Evolutionary conservation across 345 rosid species (phyloP).

Genomic region (Eucalyptus coolabah): DNA sequence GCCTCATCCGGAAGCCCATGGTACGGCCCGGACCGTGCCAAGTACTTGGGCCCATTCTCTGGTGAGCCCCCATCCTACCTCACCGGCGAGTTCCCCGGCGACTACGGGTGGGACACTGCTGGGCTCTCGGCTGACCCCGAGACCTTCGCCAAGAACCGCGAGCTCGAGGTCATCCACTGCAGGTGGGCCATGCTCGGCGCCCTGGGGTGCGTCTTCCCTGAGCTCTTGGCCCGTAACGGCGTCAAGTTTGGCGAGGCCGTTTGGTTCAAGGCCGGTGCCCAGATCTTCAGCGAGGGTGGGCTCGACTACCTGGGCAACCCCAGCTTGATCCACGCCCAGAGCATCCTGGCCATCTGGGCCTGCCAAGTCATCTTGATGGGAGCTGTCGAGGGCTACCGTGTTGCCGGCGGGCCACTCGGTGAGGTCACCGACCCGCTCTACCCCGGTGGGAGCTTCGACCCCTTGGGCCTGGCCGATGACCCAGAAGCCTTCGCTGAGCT

Average conservation of each 20-base stretch:
- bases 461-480: conserved; percentile 70
- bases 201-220: conserved; percentile 69
- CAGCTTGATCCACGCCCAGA: conserved; percentile 68
- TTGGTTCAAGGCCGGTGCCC: conserved; percentile 85
- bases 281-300: conserved; percentile 76
- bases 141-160: conserved; percentile 86
- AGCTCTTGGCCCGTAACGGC: conserved; percentile 66
- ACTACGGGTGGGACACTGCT: conserved; percentile 75
- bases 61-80: conserved; percentile 60
- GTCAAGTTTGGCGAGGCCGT: conserved; percentile 73
- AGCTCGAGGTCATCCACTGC: conserved; percentile 72
- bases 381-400: conserved; percentile 66
- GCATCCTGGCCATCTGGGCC: conserved; percentile 81
- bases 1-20: conserved; percentile 47
- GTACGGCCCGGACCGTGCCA: conserved; percentile 71
- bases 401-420: conserved; percentile 63
- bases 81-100: conserved; percentile 73
- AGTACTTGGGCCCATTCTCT: conserved; percentile 70
- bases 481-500: conserved; percentile 81
- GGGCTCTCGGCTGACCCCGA: conserved; percentile 87
- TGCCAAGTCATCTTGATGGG: conserved; percentile 60
- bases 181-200: conserved; percentile 90
- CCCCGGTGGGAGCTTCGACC: conserved; percentile 85
- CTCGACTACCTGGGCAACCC: conserved; percentile 85
- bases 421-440: conserved; percentile 64